These are phyloP conservation scores for Diaporthe sp. DNA, from an alignment of 2,329 filamentous ascomycete species.

Conservation along the genomic window DNA sequence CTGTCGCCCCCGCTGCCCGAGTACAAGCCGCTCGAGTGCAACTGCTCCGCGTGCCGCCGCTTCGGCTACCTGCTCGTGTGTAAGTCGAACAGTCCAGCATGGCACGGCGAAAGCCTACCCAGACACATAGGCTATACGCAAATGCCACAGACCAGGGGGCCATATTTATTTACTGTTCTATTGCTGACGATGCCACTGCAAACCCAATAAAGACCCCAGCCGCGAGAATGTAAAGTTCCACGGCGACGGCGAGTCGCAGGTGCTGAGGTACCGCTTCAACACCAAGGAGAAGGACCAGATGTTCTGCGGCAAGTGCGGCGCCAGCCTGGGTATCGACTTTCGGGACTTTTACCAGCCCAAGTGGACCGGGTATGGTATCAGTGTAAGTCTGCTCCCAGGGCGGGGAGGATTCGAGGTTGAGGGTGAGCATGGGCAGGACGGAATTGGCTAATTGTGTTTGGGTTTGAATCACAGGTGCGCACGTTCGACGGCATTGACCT, in stretches of 20 bases:
- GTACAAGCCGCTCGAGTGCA: constrained; percentile 61
- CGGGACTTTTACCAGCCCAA: constrained; percentile 43
- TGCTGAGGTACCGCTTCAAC: constrained; percentile 59
- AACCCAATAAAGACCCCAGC: constrained; percentile 50
- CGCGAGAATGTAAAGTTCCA: constrained; percentile 58
- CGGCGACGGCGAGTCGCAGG: constrained; percentile 52
- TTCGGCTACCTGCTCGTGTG: constrained; percentile 65
- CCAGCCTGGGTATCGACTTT: constrained; percentile 62
- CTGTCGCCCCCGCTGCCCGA: constrained; percentile 62
- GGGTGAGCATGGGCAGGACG: background rate
- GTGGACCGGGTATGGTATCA: constrained; percentile 56
- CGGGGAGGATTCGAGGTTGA: too few species aligned
- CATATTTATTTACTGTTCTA: background rate
- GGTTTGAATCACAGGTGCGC: constrained; percentile 49
- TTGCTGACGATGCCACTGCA: background rate
- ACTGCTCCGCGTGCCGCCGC: constrained; percentile 66
- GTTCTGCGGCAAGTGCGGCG: constrained; percentile 62
- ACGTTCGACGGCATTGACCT: constrained; percentile 57
- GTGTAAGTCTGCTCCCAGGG: constrained; percentile 53
- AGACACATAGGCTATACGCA: background rate
- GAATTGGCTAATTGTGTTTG: background rate
- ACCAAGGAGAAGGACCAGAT: constrained; percentile 61
- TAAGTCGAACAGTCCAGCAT: constrained; percentile 43
- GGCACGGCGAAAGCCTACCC: too few species aligned
- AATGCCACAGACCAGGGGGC: background rate